Evolutionary conservation across 495 filamentous ascomycete genomes (phyloP).

Genomic region (Aspergillus haitiensis): DNA sequence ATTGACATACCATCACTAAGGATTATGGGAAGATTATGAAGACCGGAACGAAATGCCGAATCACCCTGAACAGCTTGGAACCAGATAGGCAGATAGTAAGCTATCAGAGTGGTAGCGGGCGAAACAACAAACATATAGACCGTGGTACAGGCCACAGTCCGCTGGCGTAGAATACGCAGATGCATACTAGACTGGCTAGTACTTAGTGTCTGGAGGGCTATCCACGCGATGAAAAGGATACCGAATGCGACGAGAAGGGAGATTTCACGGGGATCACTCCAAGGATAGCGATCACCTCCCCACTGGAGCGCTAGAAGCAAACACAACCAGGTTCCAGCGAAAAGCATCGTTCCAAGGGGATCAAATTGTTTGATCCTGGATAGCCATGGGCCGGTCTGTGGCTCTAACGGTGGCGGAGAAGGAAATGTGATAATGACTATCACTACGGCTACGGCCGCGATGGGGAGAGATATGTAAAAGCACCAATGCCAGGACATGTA

Average conservation of each 20-base stretch:
- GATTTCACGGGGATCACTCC: too few relatives aligned
- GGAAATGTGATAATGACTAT: constrained; percentile 49
- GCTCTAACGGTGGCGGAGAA: constrained; percentile 47
- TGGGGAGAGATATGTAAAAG: constrained; percentile 70
- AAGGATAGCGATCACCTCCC: too few relatives aligned
- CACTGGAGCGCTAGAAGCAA: too few relatives aligned
- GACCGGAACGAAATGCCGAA: constrained; percentile 35
- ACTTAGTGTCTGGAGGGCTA: too few relatives aligned
- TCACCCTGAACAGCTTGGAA: constrained; percentile 47
- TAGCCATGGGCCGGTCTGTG: constrained; percentile 42
- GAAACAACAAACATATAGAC: constrained; percentile 18
- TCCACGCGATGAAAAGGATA: constrained; percentile 34
- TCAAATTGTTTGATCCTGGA: constrained; percentile 34
- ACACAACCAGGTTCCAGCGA: too few relatives aligned
- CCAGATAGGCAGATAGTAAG: constrained; percentile 51
- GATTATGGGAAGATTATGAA: constrained; percentile 35
- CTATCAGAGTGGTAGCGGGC: too few relatives aligned
- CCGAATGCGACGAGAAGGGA: too few relatives aligned
- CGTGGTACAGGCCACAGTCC: constrained; percentile 18
- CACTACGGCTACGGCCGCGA: constrained; percentile 54
- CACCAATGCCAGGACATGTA: constrained; percentile 60
- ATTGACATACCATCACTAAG: too few relatives aligned
- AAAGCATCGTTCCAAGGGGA: too few relatives aligned
- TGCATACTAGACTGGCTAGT: constrained; percentile 27
- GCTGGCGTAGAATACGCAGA: constrained; percentile 48